Percentiles rank a stretch among this genome's conserved stretches.
phyloP scores from a whole-genome alignment of 192 early-diverging fungal species.

The Fimicolochytrium jonesii region DNA sequence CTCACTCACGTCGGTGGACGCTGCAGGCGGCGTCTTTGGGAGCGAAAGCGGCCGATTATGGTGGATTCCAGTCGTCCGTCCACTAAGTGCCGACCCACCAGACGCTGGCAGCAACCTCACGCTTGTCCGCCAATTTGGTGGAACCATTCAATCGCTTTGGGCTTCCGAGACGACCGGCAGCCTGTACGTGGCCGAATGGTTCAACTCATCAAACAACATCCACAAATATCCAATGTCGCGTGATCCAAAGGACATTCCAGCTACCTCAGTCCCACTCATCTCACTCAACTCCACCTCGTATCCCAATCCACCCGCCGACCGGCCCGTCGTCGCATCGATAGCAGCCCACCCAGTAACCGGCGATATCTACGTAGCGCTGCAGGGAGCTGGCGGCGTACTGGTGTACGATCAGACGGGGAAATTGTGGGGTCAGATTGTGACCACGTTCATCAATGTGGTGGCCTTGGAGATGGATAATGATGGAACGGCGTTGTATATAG shows the following conservation, averaged over 20 bases:
- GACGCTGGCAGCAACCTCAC: neutral
- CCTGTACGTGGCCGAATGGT: constrained; percentile 23
- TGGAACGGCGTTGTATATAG: constrained; percentile 9
- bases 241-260: neutral
- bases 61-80: constrained; percentile 23
- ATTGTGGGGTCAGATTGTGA: constrained; percentile 14
- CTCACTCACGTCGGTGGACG: constrained; percentile 3
- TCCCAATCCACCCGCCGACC: constrained; percentile 12
- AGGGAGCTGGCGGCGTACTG: constrained; percentile 14
- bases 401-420: constrained; percentile 14
- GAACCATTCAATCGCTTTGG: constrained; percentile 16
- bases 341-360: constrained; percentile 5
- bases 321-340: constrained; percentile 16
- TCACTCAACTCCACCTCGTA: constrained; percentile 8
- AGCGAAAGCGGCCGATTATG: neutral
- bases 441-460: constrained; percentile 20
- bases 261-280: constrained; percentile 6
- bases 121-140: constrained; percentile 3
- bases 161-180: constrained; percentile 10
- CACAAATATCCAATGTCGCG: neutral
- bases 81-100: constrained; percentile 11
- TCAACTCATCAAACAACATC: constrained; percentile 24
- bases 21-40: constrained; percentile 14
- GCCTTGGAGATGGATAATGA: constrained; percentile 16
- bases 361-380: constrained; percentile 21